phyloP scores from a whole-genome alignment of 352 stramenopile species.

The Pythium rishiriense region DNA sequence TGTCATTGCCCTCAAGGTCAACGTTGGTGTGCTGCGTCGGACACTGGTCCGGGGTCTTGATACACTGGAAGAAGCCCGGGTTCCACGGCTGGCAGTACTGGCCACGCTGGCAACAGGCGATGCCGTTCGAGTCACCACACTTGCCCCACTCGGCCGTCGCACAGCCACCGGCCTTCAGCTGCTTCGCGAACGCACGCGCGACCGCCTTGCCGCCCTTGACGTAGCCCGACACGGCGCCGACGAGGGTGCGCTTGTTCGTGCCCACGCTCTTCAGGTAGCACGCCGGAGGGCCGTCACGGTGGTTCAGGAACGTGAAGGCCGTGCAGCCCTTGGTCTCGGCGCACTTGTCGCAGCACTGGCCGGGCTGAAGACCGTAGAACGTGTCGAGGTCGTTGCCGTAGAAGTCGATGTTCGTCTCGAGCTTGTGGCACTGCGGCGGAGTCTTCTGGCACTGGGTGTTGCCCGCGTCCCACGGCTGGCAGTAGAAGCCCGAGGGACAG shows the following conservation, averaged over 20 bases:
- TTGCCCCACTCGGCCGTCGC: neutral
- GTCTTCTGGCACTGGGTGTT: slow-evolving; percentile 41
- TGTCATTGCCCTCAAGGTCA: slow-evolving; percentile 50
- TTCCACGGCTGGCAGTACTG: slow-evolving; percentile 41
- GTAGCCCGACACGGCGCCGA: slow-evolving; percentile 12
- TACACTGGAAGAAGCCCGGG: slow-evolving; percentile 55
- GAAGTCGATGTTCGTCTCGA: slow-evolving; percentile 43
- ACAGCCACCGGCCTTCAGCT: neutral
- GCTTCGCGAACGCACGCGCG: neutral
- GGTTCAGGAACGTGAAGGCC: slow-evolving; percentile 45
- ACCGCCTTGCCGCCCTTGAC: slow-evolving; percentile 12
- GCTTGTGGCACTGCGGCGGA: slow-evolving; percentile 34
- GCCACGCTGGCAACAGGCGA: neutral
- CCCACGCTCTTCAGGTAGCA: slow-evolving; percentile 13
- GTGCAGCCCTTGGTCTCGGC: slow-evolving; percentile 31
- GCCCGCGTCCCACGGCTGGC: slow-evolving; percentile 38
- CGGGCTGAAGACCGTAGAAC: slow-evolving; percentile 38
- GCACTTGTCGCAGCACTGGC: slow-evolving; percentile 32
- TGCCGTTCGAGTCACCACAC: slow-evolving; percentile 9
- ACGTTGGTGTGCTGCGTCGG: slow-evolving; percentile 35
- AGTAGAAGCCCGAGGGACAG: slow-evolving; percentile 40
- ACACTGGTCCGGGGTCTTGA: slow-evolving; percentile 30
- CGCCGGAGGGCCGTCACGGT: slow-evolving; percentile 2
- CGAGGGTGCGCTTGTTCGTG: neutral
- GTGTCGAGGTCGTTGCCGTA: slow-evolving; percentile 40